Evolutionary conservation across 2,329 filamentous ascomycete genomes (phyloP).

Genomic region (Fusarium guadeloupense): DNA sequence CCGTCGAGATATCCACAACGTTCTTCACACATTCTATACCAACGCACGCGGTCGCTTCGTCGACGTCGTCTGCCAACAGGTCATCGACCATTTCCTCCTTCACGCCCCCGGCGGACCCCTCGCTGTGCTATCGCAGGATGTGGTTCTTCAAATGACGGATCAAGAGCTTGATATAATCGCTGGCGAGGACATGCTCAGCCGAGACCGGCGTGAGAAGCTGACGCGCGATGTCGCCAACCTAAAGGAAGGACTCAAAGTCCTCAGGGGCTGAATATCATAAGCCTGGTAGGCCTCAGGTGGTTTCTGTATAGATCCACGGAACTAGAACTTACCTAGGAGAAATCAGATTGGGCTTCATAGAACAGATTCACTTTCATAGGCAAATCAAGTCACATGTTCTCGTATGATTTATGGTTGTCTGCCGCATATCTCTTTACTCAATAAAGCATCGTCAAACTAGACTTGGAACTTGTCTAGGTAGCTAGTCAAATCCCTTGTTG

Average conservation of each 20-base stretch:
- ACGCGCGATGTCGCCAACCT: slow-evolving; percentile 57
- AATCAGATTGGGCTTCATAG: too few species aligned
- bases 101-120: slow-evolving; percentile 60
- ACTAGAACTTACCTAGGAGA: too few species aligned
- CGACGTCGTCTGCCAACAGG: slow-evolving; percentile 69
- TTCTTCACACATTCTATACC: slow-evolving; percentile 69
- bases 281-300: too few species aligned
- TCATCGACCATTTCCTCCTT: slow-evolving; percentile 63
- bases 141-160: slow-evolving; percentile 57
- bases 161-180: slow-evolving; percentile 65
- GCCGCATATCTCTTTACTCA: too few species aligned
- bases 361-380: too few species aligned
- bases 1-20: slow-evolving; percentile 66
- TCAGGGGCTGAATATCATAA: slow-evolving; percentile 19
- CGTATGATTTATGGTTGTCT: too few species aligned
- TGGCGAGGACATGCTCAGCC: slow-evolving; percentile 60
- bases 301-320: too few species aligned
- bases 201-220: slow-evolving; percentile 54
- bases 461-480: too few species aligned
- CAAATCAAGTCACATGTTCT: too few species aligned
- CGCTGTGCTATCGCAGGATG: slow-evolving; percentile 59
- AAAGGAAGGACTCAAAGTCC: slow-evolving; percentile 47
- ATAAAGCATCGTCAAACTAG: too few species aligned
- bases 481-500: too few species aligned
- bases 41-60: slow-evolving; percentile 69